These are phyloP conservation scores for Ichthyophthirius multifiliis DNA, from an alignment of 169 alveolate genomes.

Conservation along the genomic window DNA sequence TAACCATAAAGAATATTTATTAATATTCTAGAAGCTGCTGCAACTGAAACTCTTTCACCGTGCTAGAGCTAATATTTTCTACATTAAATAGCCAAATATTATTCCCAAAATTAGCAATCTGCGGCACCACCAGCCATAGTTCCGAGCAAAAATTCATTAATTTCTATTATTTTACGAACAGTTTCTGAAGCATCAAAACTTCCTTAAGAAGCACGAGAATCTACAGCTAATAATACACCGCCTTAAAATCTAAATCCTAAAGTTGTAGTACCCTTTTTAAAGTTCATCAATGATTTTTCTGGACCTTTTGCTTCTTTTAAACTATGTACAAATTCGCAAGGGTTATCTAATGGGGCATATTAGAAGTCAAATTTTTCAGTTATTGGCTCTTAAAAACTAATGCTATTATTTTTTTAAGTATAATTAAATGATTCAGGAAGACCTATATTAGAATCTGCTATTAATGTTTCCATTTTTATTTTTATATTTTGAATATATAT, in stretches of 20 bases:
- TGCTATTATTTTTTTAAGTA: neutral
- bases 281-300: neutral
- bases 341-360: neutral
- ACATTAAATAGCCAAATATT: constrained; percentile 92
- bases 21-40: constrained; percentile 98
- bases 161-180: constrained; percentile 96
- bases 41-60: constrained; percentile 94
- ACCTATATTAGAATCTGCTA: neutral
- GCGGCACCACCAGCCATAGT: constrained; percentile 99
- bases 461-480: neutral
- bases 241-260: constrained; percentile 94
- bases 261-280: constrained; percentile 96
- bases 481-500: no score
- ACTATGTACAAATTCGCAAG: neutral
- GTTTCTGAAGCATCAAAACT: constrained; percentile 94
- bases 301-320: neutral
- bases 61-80: constrained; percentile 85
- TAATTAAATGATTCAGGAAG: neutral
- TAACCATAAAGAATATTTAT: constrained; percentile 93
- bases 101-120: constrained; percentile 98
- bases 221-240: constrained; percentile 99
- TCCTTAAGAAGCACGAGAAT: constrained; percentile 99
- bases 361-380: neutral
- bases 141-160: constrained; percentile 93
- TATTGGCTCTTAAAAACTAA: neutral